Evolutionary conservation across 2,329 filamentous ascomycete species (phyloP), one percentile per base, ranked within the genome.

Genomic region (Amphichorda felina): DNA sequence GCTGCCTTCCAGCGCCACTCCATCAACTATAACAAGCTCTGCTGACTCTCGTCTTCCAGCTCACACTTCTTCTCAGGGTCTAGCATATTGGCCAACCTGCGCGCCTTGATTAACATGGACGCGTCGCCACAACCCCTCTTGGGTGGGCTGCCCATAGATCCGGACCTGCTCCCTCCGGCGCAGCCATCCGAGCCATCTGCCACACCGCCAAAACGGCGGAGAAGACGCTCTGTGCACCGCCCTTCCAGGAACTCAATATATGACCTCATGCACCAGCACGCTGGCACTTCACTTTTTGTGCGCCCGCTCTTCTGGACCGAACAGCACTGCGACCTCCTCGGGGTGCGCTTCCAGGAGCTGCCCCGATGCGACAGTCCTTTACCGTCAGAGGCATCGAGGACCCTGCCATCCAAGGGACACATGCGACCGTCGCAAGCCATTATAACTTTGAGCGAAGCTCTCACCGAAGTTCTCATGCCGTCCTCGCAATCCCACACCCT

Each of bases 241-340:
- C 64, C 68, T 1, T 60, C 64, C 30, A 50, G 55, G 15, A 63
- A 64, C 15, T 75, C 72, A 0, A 54, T 76, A 16, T 67, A 64
- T 45, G 68, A 69, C 40, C 57, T 71, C 30, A 56, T 76, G 40
- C 62, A 65, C 40, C 55, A 66, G 16, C 47, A 75, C 45, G 50
- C 60, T 24, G 63, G 67, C 30, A 51, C 48, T 1, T 58, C 63
- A 1, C 64, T 76, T 15, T 73, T 65, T 39, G 51, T 69, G 33
- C 59, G 63, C 18, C 72, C 72, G 2, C 64, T 73, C 31, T 64
- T 60, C 46, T 76, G 72, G 72, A 73, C 65, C 13, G 70, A 74
- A 36, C 38, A 57, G 2, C 72, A 76, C 40, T 45, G 58, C 8
- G 48, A 55, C 30, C 51, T 73, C 2, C 64, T 75, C 5, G 61